These are phyloP conservation scores for Elsinoe australis DNA, from an alignment of 2,329 filamentous ascomycete species.

Conservation along the genomic window DNA sequence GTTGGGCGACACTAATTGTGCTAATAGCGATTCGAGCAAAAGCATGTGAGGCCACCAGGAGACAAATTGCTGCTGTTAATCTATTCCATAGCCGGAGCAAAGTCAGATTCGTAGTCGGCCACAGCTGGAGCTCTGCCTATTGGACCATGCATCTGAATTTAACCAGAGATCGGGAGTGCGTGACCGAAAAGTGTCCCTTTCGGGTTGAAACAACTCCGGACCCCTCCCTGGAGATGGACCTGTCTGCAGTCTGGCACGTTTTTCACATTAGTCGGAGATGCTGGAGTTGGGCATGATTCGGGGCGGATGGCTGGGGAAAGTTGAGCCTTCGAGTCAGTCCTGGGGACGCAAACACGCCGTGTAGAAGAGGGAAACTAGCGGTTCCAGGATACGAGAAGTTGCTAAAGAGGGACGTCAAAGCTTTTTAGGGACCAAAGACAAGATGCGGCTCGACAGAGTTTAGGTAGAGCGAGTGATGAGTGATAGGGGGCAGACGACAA, in stretches of 20 bases:
- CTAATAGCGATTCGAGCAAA: too few relatives aligned
- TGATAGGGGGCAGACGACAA: not conserved
- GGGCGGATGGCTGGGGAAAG: too few relatives aligned
- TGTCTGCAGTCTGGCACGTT: not conserved
- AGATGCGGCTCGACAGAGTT: slow-evolving; percentile 10
- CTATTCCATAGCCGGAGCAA: slow-evolving; percentile 6
- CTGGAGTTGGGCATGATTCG: too few relatives aligned
- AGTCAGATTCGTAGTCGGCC: slow-evolving; percentile 1
- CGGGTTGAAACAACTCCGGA: slow-evolving; percentile 3
- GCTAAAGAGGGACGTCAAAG: slow-evolving; percentile 8
- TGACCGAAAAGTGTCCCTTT: not conserved
- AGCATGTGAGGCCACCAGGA: not conserved
- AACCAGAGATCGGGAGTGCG: slow-evolving; percentile 9
- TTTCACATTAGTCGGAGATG: not conserved
- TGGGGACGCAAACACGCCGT: too few relatives aligned
- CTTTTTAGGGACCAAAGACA: slow-evolving; percentile 8
- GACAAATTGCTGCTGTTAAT: slow-evolving; percentile 1
- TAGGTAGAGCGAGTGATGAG: not conserved
- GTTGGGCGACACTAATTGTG: too few relatives aligned
- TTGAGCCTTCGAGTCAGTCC: too few relatives aligned
- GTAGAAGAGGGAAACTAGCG: not conserved
- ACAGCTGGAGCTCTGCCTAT: not conserved
- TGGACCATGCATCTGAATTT: slow-evolving; percentile 12
- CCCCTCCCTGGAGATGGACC: too few relatives aligned
- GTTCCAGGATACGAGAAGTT: slow-evolving; percentile 14